Evolutionary conservation across 1,284 basidiomycete species (phyloP), one percentile per base, ranked within the genome.

Genomic region (Austroboletus sp.): DNA sequence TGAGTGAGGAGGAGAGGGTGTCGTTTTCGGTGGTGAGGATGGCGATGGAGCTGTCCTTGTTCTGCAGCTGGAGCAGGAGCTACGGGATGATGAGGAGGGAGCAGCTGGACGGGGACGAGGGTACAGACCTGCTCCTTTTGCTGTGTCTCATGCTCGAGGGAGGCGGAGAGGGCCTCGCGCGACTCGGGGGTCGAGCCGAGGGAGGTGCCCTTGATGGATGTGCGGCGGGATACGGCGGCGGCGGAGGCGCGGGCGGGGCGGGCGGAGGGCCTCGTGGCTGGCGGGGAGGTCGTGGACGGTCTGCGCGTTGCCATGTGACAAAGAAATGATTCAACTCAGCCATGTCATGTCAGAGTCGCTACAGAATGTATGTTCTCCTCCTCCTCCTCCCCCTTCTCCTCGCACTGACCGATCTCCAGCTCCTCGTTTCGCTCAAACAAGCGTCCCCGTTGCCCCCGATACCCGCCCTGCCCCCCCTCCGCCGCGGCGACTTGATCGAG

Each of bases 11-110:
- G 17, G 72, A 69, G 37, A 89, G 66, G 52, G 69, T 75, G 55
- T 70, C 70, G 66, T 84, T 86, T 57, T 88, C 85, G 39, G 69
- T 61, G 12, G 75, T 71, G 43, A 89, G 72, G 53, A 66, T 68
- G 13, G 72, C 51, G 48, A 89, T 79, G 9, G 76, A 73, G 58
- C 82, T 77, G 29, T 89, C 84, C 61, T 85, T 88, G 60, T 84
- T 76, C 65, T 89, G 83, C 16, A 89, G 54, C 56, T 82, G 79
- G 6, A 87, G 69, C 39, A 88, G 71, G 52, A 89, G 75, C 86
- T 89, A 51, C 46, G 43, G 17, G 33, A 55, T 33, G 55, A 44
- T 43, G 39, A 49, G 48, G 47, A 38, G 32, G 23, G 26, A 35
- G 40, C 5, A 30, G 27, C 3, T 8, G 33, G 4, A 27, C 38